Base-by-base conservation (phyloP, 257 asterid genomes). In the Nicotiana tomentosiformis region DNA sequence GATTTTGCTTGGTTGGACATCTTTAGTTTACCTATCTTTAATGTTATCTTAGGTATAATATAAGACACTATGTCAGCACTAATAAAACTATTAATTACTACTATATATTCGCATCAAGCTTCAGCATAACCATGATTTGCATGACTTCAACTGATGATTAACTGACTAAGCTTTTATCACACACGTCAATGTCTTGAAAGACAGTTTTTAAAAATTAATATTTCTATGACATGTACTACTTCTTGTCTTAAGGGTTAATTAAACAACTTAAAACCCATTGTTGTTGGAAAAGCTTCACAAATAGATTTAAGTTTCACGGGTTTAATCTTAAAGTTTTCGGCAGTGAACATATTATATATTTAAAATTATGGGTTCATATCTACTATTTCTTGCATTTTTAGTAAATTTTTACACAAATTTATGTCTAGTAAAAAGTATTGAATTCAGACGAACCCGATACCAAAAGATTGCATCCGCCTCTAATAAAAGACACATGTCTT, bases 1-100 rank as follows among this genome's bases (percentile, higher is more conserved):
- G 78, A 83, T 65, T 69, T 85, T 82, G 49, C 10, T 7, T 67
- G 43, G 78, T 64, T 81, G 65, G 58, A 26, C 58, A 78, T 78
- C 81, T 82, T 78, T 74, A 14, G 5, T 78, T 85, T 76, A 77
- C 82, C 82, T 32, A 77, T 53, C 83, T 85, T 49, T 65, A 43
- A 33, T 29, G 14, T 76, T 51, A 46, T 68, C 81, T 60, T 60
- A 49, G 80, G 16, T 49, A 74, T 74, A 74, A 74, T 74, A 74
- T 74, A 49, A 74, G 43, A 51, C 80, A 51, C 43, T 15, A 49
- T 1, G 61, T 12, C 7, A 23, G 43, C 80, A 72, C 78, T 9
- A 72, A 72, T 6, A 11, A 46, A 10, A 74, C 46, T 12, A 12
- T 12, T 65, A 65, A 29, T 9, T 37, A 69, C 26, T 23, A 23